Conservation (phyloP, 31 red algal genomes). For the Asparagopsis taxiformis region DNA sequence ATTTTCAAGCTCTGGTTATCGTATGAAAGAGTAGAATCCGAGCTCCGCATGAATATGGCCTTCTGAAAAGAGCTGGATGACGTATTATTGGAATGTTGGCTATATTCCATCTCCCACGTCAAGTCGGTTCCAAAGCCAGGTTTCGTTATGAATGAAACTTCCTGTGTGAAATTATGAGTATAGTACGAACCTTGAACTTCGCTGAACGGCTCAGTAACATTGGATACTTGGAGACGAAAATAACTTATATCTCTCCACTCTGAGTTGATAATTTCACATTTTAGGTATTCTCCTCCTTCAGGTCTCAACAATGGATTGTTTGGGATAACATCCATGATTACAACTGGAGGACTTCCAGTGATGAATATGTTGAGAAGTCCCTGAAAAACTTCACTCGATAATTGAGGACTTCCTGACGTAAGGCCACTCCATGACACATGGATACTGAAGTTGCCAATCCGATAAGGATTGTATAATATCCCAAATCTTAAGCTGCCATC, state of each 20-base stretch:
- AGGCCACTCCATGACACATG: slow-evolving; percentile 43
- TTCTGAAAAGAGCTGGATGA: slow-evolving; percentile 7
- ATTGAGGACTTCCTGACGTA: slow-evolving; percentile 5
- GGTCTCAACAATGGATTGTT: slow-evolving; percentile 38
- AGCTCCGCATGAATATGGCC: slow-evolving; percentile 33
- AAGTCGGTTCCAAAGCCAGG: slow-evolving; percentile 35
- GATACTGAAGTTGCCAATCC: slow-evolving; percentile 35
- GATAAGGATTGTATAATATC: slow-evolving; percentile 44
- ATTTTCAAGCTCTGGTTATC: slow-evolving; percentile 33
- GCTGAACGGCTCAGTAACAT: slow-evolving; percentile 20
- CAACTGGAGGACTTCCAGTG: slow-evolving; percentile 55
- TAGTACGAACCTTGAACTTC: slow-evolving; percentile 32
- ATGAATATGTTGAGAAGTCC: slow-evolving; percentile 25
- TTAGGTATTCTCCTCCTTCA: slow-evolving; percentile 45
- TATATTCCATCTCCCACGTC: slow-evolving; percentile 37
- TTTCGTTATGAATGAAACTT: slow-evolving; percentile 31
- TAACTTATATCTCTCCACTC: slow-evolving; percentile 10
- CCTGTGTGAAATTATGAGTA: slow-evolving; percentile 22
- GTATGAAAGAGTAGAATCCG: slow-evolving; percentile 34
- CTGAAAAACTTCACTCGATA: slow-evolving; percentile 28
- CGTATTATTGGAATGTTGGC: slow-evolving; percentile 5
- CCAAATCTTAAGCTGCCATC: slow-evolving; percentile 52
- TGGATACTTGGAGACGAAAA: slow-evolving; percentile 22
- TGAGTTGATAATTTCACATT: slow-evolving; percentile 38
- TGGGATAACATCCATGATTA: slow-evolving; percentile 34